phyloP scores from a whole-genome alignment of 805 yeast species.

The Jamesozyma lodderae region DNA sequence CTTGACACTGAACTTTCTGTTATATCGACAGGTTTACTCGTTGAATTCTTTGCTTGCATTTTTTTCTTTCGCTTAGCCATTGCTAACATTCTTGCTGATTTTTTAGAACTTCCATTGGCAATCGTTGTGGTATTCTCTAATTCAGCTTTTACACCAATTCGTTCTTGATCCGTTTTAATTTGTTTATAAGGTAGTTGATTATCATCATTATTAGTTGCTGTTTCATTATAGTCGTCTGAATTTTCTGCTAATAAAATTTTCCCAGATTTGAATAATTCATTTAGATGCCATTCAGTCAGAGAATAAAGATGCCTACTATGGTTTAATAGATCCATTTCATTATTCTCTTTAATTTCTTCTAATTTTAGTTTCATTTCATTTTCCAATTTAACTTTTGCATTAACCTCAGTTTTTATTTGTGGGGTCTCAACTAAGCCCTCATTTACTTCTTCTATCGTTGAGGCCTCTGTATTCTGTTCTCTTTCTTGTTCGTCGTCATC shows the following conservation, averaged over 20 bases:
- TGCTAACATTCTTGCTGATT: conserved; percentile 77
- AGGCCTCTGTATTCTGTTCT: no score
- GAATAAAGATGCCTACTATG: conserved; percentile 19
- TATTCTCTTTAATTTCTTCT: conserved; percentile 20
- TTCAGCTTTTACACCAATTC: conserved; percentile 9
- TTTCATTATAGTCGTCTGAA: conserved; percentile 15
- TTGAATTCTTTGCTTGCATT: conserved; percentile 47
- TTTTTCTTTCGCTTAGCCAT: conserved; percentile 90
- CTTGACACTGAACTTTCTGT: conserved; percentile 63
- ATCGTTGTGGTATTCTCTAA: not conserved
- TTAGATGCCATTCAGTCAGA: conserved; percentile 22
- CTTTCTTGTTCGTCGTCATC: conserved; percentile 9
- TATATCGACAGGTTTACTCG: conserved; percentile 51
- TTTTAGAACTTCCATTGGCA: conserved; percentile 14
- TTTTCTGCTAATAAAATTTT: conserved; percentile 24
- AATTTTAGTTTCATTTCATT: conserved; percentile 27
- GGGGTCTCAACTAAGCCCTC: no score
- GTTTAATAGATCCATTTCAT: conserved; percentile 16
- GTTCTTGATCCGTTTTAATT: conserved; percentile 8
- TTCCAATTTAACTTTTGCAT: conserved; percentile 29
- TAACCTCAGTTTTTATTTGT: conserved; percentile 10
- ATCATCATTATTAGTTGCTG: not conserved
- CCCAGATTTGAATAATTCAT: conserved; percentile 23
- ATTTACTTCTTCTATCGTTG: no score
- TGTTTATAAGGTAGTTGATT: conserved; percentile 11